A percentile compares a stretch with the other conserved stretches of the same genome.
Evolutionary conservation across 345 rosid species (phyloP).

Genomic region (Bruguiera parviflora): DNA sequence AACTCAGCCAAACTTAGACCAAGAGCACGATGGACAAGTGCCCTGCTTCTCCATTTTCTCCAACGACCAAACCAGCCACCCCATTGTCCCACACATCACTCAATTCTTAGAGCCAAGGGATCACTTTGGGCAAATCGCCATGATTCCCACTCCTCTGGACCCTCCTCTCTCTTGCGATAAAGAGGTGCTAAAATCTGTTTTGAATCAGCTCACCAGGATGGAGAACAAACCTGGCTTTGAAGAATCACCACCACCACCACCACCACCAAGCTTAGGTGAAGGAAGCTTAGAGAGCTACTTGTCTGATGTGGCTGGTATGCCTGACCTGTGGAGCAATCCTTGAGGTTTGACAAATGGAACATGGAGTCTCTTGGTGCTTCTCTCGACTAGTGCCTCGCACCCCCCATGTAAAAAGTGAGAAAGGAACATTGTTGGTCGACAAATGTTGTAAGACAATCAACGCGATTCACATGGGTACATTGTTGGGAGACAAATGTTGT

Average conservation of each 20-base stretch:
- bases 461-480: no score
- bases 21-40: slow-evolving; percentile 48
- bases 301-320: slow-evolving; percentile 34
- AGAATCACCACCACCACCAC: slow-evolving; percentile 11
- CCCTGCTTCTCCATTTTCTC: slow-evolving; percentile 94
- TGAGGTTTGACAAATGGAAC: neutral
- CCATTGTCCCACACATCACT: slow-evolving; percentile 14
- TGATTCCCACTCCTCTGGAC: slow-evolving; percentile 15
- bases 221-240: slow-evolving; percentile 22
- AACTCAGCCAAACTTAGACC: slow-evolving; percentile 31
- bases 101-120: slow-evolving; percentile 6
- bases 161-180: slow-evolving; percentile 29
- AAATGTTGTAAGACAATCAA: no score
- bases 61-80: slow-evolving; percentile 32
- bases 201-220: slow-evolving; percentile 38
- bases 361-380: no score
- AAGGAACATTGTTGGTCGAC: no score
- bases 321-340: slow-evolving; percentile 30
- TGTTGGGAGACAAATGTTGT: no score
- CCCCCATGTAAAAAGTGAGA: no score
- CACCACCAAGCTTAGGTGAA: slow-evolving; percentile 40
- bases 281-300: slow-evolving; percentile 35
- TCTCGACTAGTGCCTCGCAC: no score
- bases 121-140: slow-evolving; percentile 15
- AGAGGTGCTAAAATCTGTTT: slow-evolving; percentile 37